A percentile compares a stretch with the other conserved stretches of the same genome.
These are phyloP conservation scores for Pyrenophora tritici-repentis DNA, from an alignment of 2,329 filamentous ascomycete genomes.

Conservation along the genomic window DNA sequence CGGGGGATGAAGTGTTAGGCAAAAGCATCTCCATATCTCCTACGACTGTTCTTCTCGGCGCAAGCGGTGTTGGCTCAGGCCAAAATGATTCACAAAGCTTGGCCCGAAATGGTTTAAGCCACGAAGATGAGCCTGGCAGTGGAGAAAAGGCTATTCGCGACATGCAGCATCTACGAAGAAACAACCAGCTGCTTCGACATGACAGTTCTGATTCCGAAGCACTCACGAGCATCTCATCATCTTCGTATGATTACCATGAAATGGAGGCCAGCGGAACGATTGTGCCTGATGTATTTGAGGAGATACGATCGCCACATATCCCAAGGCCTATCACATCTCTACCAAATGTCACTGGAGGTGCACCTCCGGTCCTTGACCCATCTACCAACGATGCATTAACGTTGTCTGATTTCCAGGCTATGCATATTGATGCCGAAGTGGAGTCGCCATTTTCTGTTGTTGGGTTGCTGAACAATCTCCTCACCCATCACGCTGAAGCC, in stretches of 20 bases:
- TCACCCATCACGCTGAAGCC: conserved; percentile 49
- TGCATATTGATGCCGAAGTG: conserved; percentile 42
- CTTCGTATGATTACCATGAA: conserved; percentile 36
- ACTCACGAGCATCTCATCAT: conserved; percentile 38
- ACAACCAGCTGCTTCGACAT: conserved; percentile 49
- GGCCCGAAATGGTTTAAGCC: conserved; percentile 19
- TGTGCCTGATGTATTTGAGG: conserved; percentile 42
- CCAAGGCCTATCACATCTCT: conserved; percentile 21
- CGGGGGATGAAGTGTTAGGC: conserved; percentile 19
- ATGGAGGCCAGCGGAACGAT: conserved; percentile 52
- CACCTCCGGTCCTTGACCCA: conserved; percentile 32
- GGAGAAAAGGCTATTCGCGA: conserved; percentile 43
- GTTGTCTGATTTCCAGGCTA: conserved; percentile 45
- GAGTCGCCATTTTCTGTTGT: conserved; percentile 48
- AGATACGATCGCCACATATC: conserved; percentile 31
- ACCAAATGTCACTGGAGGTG: conserved; percentile 30
- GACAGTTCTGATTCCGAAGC: conserved; percentile 49
- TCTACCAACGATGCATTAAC: conserved; percentile 36
- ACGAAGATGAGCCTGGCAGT: conserved; percentile 27
- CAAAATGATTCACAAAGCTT: conserved; percentile 17
- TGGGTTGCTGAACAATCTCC: conserved; percentile 49
- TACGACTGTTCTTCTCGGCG: conserved; percentile 32
- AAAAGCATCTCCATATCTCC: conserved; percentile 34
- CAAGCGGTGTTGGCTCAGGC: not conserved
- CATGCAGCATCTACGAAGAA: conserved; percentile 46